Evolutionary conservation across 257 asterid genomes (phyloP).

Genomic region (Echium plantagineum): DNA sequence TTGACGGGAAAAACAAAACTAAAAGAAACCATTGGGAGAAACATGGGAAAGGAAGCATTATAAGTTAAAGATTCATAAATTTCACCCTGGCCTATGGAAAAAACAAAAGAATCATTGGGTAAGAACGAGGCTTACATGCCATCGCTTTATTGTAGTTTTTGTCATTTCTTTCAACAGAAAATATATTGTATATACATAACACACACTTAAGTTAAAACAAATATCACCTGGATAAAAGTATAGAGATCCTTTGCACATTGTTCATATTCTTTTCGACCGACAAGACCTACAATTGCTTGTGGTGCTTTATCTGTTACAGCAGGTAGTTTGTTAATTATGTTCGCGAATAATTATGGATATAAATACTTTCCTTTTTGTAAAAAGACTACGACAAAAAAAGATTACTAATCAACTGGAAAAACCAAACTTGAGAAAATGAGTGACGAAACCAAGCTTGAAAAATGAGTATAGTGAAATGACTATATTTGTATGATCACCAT

Average conservation of each 20-base stretch:
- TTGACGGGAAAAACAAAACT: no score
- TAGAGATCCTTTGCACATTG: slow-evolving; percentile 85
- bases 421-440: no score
- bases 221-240: slow-evolving; percentile 82
- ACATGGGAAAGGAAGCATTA: no score
- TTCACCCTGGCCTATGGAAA: neutral
- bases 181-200: neutral
- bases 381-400: slow-evolving; percentile 1
- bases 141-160: no score
- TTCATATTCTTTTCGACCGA: slow-evolving; percentile 83
- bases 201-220: slow-evolving; percentile 8
- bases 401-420: neutral
- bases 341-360: slow-evolving; percentile 1
- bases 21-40: no score
- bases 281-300: slow-evolving; percentile 76
- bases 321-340: slow-evolving; percentile 5
- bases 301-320: slow-evolving; percentile 78
- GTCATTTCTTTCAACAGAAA: no score
- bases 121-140: neutral
- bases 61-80: no score
- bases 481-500: no score
- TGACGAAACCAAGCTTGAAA: no score
- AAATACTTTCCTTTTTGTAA: neutral
- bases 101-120: neutral
- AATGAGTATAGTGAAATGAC: no score